These are phyloP conservation scores for Corynespora cassiicola DNA, from an alignment of 2,329 filamentous ascomycete species.

Conservation along the genomic window DNA sequence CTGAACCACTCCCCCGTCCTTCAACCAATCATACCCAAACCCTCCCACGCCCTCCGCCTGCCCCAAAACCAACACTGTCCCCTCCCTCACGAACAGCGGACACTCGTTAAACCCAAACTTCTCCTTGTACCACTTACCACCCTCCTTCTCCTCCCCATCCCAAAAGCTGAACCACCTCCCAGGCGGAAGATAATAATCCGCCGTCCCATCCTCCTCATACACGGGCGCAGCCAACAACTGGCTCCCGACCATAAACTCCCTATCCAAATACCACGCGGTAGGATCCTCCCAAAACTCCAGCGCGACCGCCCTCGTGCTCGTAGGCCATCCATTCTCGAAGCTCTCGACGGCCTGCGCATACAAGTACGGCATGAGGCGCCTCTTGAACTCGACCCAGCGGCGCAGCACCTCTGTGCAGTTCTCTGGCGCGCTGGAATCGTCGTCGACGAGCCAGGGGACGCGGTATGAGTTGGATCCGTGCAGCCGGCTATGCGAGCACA, in stretches of 20 bases:
- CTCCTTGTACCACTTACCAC: constrained; percentile 53
- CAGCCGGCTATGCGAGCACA: constrained; percentile 73
- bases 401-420: constrained; percentile 62
- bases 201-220: constrained; percentile 67
- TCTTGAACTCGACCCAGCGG: constrained; percentile 61
- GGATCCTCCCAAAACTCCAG: constrained; percentile 75
- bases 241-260: constrained; percentile 76
- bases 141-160: constrained; percentile 48
- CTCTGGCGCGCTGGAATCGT: constrained; percentile 59
- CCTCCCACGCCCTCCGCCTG: constrained; percentile 45
- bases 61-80: constrained; percentile 49
- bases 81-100: constrained; percentile 50
- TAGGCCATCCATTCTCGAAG: constrained; percentile 62
- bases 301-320: constrained; percentile 68
- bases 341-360: constrained; percentile 60
- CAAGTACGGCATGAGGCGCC: constrained; percentile 65
- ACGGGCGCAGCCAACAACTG: constrained; percentile 69
- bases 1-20: constrained; percentile 44
- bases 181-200: constrained; percentile 70
- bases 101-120: constrained; percentile 48
- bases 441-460: constrained; percentile 76
- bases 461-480: constrained; percentile 75
- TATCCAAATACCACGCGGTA: constrained; percentile 72
- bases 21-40: constrained; percentile 51
- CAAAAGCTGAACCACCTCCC: constrained; percentile 60